phyloP scores from a whole-genome alignment of 2,329 filamentous ascomycete genomes.

The Hypoxylon sp. region DNA sequence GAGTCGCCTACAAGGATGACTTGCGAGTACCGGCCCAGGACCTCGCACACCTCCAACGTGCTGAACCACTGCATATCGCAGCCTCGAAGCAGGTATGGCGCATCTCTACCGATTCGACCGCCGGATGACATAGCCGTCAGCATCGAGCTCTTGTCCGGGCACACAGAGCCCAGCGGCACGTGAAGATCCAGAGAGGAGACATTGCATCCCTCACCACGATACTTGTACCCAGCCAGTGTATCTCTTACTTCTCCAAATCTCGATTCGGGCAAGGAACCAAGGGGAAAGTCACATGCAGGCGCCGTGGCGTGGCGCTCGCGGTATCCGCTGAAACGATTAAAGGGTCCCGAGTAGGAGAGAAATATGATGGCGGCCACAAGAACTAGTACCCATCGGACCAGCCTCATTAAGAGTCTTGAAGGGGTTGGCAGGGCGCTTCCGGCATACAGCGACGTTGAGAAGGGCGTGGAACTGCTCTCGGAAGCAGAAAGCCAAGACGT shows the following conservation, averaged over 20 bases:
- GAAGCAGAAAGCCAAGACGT: conserved; percentile 5
- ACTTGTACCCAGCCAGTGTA: conserved; percentile 58
- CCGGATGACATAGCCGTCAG: conserved; percentile 58
- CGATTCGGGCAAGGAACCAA: conserved; percentile 4
- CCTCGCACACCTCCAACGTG: conserved; percentile 60
- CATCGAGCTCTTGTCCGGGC: conserved; percentile 53
- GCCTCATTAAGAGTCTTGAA: conserved; percentile 14
- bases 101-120: conserved; percentile 59
- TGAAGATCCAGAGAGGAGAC: conserved; percentile 61
- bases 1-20: conserved; percentile 62
- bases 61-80: conserved; percentile 63
- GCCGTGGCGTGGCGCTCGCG: not conserved
- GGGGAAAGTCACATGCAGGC: conserved; percentile 5
- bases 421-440: conserved; percentile 1
- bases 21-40: conserved; percentile 60
- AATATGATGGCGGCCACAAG: not conserved
- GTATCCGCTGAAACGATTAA: not conserved
- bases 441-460: not conserved
- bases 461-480: conserved; percentile 9
- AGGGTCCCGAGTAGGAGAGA: conserved; percentile 11
- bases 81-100: conserved; percentile 58
- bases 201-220: conserved; percentile 56
- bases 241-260: conserved; percentile 48
- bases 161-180: conserved; percentile 51
- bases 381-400: conserved; percentile 14